Conservation (phyloP, 2,329 filamentous ascomycete species). For the Fusarium denticulatum region DNA sequence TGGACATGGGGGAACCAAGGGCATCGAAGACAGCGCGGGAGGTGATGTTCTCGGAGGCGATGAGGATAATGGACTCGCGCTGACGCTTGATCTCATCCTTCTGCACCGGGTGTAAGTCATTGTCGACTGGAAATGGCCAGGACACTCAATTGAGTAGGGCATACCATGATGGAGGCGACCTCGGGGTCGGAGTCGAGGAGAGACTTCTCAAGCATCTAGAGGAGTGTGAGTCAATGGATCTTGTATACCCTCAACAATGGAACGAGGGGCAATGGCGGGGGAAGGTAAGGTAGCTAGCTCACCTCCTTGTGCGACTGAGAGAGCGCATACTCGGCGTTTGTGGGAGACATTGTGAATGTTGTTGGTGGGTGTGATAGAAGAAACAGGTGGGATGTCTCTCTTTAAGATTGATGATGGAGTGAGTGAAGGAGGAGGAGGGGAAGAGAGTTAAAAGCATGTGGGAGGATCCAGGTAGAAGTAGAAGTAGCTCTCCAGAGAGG, state of each 20-base stretch:
- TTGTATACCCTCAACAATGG: background rate
- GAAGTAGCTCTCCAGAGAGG: conserved; percentile 21
- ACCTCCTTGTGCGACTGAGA: conserved; percentile 66
- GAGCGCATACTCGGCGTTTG: conserved; percentile 61
- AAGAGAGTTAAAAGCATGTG: conserved; percentile 26
- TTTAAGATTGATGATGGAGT: conserved; percentile 10
- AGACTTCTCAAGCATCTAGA: conserved; percentile 93
- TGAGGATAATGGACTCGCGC: conserved; percentile 97
- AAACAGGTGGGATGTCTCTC: conserved; percentile 20
- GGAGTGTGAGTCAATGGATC: conserved; percentile 26
- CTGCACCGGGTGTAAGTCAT: conserved; percentile 58
- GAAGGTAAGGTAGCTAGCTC: conserved; percentile 36
- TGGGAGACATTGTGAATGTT: conserved; percentile 52
- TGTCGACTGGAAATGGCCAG: background rate
- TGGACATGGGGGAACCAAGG: conserved; percentile 92
- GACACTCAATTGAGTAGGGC: conserved; percentile 43
- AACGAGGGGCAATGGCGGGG: conserved; percentile 38
- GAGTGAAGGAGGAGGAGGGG: conserved; percentile 16
- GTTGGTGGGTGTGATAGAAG: conserved; percentile 15
- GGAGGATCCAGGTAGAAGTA: conserved; percentile 31
- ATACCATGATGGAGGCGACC: conserved; percentile 96
- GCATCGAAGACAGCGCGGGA: conserved; percentile 98
- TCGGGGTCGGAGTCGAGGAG: conserved; percentile 91
- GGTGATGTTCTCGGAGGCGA: conserved; percentile 99
- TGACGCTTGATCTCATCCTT: conserved; percentile 95